Evolutionary conservation across 164 flowering plant species (phyloP).

Genomic region (Tinospora cordifolia): DNA sequence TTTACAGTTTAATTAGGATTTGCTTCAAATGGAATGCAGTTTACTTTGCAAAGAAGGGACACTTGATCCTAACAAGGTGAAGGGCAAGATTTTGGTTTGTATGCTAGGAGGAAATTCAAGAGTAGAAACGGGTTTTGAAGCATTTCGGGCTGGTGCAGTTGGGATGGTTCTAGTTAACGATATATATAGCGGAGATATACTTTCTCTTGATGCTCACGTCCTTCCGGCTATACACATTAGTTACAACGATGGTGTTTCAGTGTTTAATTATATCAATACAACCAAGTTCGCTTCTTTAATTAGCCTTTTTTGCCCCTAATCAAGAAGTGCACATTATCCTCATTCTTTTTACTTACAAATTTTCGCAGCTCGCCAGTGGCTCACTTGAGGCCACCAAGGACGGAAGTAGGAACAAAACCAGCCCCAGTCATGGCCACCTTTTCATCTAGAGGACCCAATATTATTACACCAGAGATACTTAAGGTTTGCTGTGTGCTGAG

Average conservation of each 20-base stretch:
- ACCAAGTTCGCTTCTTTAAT: slow-evolving; percentile 21
- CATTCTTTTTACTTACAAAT: neutral
- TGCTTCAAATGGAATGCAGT: slow-evolving; percentile 24
- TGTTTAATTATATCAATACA: slow-evolving; percentile 39
- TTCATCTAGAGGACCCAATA: slow-evolving; percentile 65
- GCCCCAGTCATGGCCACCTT: slow-evolving; percentile 72
- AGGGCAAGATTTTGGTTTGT: slow-evolving; percentile 57
- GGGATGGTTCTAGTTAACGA: slow-evolving; percentile 54
- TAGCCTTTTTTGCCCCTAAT: neutral
- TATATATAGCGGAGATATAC: slow-evolving; percentile 9
- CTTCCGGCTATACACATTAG: slow-evolving; percentile 38
- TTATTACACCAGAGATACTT: slow-evolving; percentile 53
- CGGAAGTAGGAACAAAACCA: slow-evolving; percentile 40
- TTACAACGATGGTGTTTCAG: slow-evolving; percentile 27
- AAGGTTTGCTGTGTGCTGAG: slow-evolving; percentile 32
- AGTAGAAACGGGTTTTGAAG: slow-evolving; percentile 47
- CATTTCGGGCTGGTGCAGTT: slow-evolving; percentile 43
- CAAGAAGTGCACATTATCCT: neutral
- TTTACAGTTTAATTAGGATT: too few relatives aligned
- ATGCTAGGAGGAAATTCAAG: slow-evolving; percentile 41
- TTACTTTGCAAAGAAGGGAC: slow-evolving; percentile 39
- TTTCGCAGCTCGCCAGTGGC: slow-evolving; percentile 37
- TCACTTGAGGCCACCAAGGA: slow-evolving; percentile 34
- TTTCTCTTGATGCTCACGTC: slow-evolving; percentile 30
- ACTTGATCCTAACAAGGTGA: slow-evolving; percentile 39